phyloP scores from a whole-genome alignment of 495 filamentous ascomycete species.

The Clavariopsis aquatica region DNA sequence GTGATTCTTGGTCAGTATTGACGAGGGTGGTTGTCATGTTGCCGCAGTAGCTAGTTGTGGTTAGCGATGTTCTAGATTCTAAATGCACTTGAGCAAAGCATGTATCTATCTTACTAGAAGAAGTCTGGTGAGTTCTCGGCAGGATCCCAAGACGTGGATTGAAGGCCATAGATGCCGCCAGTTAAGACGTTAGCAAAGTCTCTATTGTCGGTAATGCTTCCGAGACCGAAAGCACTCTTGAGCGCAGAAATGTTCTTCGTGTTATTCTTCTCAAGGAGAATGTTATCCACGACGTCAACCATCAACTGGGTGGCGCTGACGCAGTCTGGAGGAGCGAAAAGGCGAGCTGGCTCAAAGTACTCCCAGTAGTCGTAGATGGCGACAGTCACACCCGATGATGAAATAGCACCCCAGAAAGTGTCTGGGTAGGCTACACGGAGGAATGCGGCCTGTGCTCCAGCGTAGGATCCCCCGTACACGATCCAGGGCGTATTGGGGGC shows the following conservation, averaged over 20 bases:
- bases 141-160: constrained; percentile 63
- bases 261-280: constrained; percentile 58
- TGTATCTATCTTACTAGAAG: constrained; percentile 41
- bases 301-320: constrained; percentile 59
- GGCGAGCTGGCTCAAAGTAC: constrained; percentile 66
- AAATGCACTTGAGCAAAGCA: too few species aligned
- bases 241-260: constrained; percentile 53
- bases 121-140: constrained; percentile 56
- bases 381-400: constrained; percentile 68
- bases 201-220: constrained; percentile 56
- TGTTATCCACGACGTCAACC: constrained; percentile 63
- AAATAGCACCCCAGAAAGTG: constrained; percentile 68
- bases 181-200: constrained; percentile 64
- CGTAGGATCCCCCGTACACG: constrained; percentile 74
- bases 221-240: constrained; percentile 61
- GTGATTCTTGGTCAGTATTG: constrained; percentile 49
- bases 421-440: constrained; percentile 68
- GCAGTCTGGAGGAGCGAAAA: constrained; percentile 58
- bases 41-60: constrained; percentile 60
- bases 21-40: constrained; percentile 56
- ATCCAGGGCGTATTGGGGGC: constrained; percentile 63
- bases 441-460: constrained; percentile 71
- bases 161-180: constrained; percentile 56
- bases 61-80: not conserved
- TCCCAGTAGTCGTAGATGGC: constrained; percentile 71